Base-by-base conservation (phyloP, 1,284 basidiomycete species). In the Cyathus pygmaeus region DNA sequence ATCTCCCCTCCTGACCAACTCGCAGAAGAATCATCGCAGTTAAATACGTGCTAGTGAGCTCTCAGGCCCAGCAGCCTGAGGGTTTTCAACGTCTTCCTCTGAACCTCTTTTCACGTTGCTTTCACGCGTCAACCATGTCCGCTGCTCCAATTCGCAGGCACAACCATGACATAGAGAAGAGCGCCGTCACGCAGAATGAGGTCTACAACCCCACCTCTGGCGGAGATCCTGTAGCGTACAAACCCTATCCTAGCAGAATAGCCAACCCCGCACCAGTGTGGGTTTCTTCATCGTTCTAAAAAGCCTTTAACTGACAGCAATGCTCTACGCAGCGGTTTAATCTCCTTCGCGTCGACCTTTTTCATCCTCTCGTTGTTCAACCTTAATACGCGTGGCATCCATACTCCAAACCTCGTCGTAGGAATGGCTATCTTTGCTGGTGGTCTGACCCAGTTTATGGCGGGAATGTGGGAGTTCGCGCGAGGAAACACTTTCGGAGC, bases 351-450 rank as follows among this genome's bases (percentile, higher is more conserved):
- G 10, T 87, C 88, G 2, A 93, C 90, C 31, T 92, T 90, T 0
- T 84, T 93, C 71, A 85, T 92, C 63, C 80, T 92, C 53, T 91
- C 90, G 6, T 65, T 92, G 70, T 89, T 85, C 82, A 93, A 91
- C 71, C 79, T 85, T 44, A 71, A 82, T 57, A 77, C 89, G 41
- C 81, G 87, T 23, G 77, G 79, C 19, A 79, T 93, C 59, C 65
- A 71, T 30, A 74, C 74, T 2, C 85, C 90, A 31, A 95, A 96
- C 71, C 87, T 92, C 57, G 87, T 96, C 63, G 85, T 96, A 59
- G 94, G 93, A 64, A 93, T 96, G 88, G 93, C 93, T 7, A 75
- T 93, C 63, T 92, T 87, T 74, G 88, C 87, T 63, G 96, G 95
- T 60, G 96, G 96, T 63, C 85, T 96, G 24, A 87, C 87, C 9